Percentiles rank a stretch among this genome's conserved stretches.
Evolutionary conservation across 2,329 filamentous ascomycete species (phyloP).

Genomic region (Myrmaecium sp.): DNA sequence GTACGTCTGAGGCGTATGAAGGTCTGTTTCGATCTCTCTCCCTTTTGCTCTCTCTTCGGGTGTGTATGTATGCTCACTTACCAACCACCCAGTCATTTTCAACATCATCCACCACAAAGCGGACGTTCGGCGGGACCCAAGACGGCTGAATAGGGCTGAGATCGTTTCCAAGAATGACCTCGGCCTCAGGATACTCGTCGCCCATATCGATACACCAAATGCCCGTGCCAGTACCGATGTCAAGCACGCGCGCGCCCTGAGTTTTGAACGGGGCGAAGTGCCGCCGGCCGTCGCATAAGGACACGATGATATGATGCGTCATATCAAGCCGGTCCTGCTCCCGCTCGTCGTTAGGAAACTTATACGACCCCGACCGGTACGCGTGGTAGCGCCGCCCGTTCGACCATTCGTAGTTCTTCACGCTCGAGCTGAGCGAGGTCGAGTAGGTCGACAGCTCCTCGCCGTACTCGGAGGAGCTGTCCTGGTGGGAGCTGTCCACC

Average conservation of each 20-base stretch:
- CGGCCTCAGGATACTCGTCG: conserved; percentile 16
- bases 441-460: conserved; percentile 5
- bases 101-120: conserved; percentile 22
- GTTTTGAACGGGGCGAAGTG: conserved; percentile 5
- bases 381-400: conserved; percentile 5
- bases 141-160: conserved; percentile 21
- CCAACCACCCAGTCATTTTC: conserved; percentile 11
- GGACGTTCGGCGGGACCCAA: conserved; percentile 11
- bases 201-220: conserved; percentile 24
- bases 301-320: too few species aligned
- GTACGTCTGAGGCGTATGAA: too few species aligned
- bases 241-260: conserved; percentile 13
- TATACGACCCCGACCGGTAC: conserved; percentile 18
- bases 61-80: conserved; percentile 4
- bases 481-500: too few species aligned
- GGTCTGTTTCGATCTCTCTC: too few species aligned
- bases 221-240: conserved; percentile 24
- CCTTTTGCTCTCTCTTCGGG: too few species aligned
- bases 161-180: conserved; percentile 19
- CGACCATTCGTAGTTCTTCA: conserved; percentile 11
- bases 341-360: conserved; percentile 20
- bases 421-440: conserved; percentile 18
- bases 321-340: conserved; percentile 16
- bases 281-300: too few species aligned
- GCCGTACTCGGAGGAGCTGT: background rate